Conservation (phyloP, 2,329 filamentous ascomycete genomes). For the Fusarium buxicola region DNA sequence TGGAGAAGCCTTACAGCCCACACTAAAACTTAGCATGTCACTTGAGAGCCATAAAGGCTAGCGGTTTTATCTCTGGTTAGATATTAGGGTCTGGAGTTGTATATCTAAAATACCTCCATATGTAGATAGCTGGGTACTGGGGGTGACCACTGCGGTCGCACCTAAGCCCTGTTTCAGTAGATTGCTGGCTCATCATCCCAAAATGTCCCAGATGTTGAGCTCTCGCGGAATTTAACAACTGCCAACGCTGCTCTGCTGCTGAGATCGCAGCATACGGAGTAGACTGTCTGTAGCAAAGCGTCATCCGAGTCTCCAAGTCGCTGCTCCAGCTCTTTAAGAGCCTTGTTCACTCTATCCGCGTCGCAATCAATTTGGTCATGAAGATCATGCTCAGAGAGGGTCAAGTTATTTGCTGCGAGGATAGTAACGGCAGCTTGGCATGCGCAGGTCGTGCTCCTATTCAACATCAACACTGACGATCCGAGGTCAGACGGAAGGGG, state of each 20-base stretch:
- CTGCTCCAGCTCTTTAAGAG: neutral
- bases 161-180: neutral
- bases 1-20: too few species aligned
- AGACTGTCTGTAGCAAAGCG: neutral
- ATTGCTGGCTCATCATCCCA: neutral
- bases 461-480: neutral
- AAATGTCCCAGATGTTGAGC: neutral
- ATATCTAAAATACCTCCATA: too few species aligned
- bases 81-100: too few species aligned
- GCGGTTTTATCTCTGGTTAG: too few species aligned
- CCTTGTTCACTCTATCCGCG: neutral
- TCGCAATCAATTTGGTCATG: neutral
- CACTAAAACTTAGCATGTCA: too few species aligned
- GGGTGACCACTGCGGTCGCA: too few species aligned
- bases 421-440: constrained; percentile 4
- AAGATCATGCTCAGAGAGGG: constrained; percentile 2
- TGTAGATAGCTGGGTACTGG: too few species aligned
- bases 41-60: too few species aligned
- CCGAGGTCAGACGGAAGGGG: neutral
- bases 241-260: neutral
- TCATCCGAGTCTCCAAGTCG: neutral
- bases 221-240: neutral
- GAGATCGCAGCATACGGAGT: neutral
- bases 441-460: constrained; percentile 3
- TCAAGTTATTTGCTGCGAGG: constrained; percentile 6